phyloP scores from a whole-genome alignment of 2,329 filamentous ascomycete genomes.

The Phaeosphaeria sp. region DNA sequence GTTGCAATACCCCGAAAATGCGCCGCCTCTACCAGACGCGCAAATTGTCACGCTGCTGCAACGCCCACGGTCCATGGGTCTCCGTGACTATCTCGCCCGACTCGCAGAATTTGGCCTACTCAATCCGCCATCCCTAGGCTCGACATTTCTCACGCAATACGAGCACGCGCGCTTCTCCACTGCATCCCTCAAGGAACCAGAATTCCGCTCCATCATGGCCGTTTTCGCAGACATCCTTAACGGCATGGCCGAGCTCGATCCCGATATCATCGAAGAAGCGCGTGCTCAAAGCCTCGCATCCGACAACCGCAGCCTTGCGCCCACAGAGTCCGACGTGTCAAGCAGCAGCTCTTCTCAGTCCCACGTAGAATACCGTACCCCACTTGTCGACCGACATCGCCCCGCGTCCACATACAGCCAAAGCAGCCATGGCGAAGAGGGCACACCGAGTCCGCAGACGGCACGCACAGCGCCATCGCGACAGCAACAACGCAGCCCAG shows the following conservation, averaged over 20 bases:
- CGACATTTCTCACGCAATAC: conserved; percentile 75
- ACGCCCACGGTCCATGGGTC: conserved; percentile 71
- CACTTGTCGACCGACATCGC: conserved; percentile 28
- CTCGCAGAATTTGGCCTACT: conserved; percentile 72
- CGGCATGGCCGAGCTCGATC: conserved; percentile 71
- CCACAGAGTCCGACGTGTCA: conserved; percentile 27
- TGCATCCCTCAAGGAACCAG: conserved; percentile 67
- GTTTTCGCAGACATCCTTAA: conserved; percentile 82
- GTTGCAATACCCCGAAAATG: conserved; percentile 30
- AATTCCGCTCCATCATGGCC: conserved; percentile 82
- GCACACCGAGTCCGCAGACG: conserved; percentile 33
- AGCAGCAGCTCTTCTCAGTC: conserved; percentile 31
- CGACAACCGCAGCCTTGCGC: conserved; percentile 43
- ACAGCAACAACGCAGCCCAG: conserved; percentile 27
- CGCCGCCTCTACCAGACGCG: conserved; percentile 61
- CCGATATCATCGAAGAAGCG: conserved; percentile 58
- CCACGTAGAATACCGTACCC: conserved; percentile 34
- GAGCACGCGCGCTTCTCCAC: conserved; percentile 85
- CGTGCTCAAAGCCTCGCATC: conserved; percentile 33
- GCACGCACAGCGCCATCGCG: conserved; percentile 38
- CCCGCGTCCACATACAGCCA: conserved; percentile 28
- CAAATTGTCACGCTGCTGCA: conserved; percentile 75
- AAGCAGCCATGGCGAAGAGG: conserved; percentile 18
- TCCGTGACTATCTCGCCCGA: conserved; percentile 79
- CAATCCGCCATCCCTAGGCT: conserved; percentile 55